Base-by-base conservation (phyloP, 2,329 filamentous ascomycete species). In the Didymella exigua region DNA sequence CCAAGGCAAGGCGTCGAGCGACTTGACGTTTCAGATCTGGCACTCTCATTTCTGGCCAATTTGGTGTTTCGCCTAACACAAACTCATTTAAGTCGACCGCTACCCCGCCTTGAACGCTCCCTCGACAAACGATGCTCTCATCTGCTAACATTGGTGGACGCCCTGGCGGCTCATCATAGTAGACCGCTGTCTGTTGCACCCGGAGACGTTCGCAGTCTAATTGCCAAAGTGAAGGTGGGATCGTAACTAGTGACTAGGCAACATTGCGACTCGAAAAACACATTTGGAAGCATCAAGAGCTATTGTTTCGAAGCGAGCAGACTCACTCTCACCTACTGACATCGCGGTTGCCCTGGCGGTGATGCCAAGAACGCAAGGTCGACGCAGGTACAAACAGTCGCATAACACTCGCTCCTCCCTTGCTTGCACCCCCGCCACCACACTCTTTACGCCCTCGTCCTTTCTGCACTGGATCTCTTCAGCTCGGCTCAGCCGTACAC, bases 21-120 rank as follows among this genome's bases (percentile, higher is more conserved):
- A 41, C 26, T 54, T 46, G 26, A 46, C 47, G 65, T 68, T 68
- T 68, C 65, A 67, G 58, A 51, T 50, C 33, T 23, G 52, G 44
- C 44, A 21, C 60, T 50, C 51, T 56, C 60, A 61, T 58, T 58
- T 58, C 48, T 60, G 45, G 37, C 49, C 33, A 46, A 52, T 30
- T 38, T 51, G 34, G 54, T 51, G 61, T 64, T 63, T 64, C 62
- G 63, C 56, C 56, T 60, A 51, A 48, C 58, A 54, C 42, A 27
- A 27, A 52, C 29, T 59, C 52, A 60, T 55, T 59, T 56, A 58
- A 58, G 52, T 36, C 47, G 49, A 48, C 53, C 29, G 48, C 40
- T 46, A 47, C 49, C 55, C 44, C 18, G 18, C 33, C 30, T 33
- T n/a, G 33, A 34, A 21, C 33, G 41, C 19, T 41, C 49, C 26